Percentiles rank a stretch among this genome's conserved stretches.
Evolutionary conservation across 1,284 basidiomycete species (phyloP).

Genomic region (Lentinula novae-zelandiae): DNA sequence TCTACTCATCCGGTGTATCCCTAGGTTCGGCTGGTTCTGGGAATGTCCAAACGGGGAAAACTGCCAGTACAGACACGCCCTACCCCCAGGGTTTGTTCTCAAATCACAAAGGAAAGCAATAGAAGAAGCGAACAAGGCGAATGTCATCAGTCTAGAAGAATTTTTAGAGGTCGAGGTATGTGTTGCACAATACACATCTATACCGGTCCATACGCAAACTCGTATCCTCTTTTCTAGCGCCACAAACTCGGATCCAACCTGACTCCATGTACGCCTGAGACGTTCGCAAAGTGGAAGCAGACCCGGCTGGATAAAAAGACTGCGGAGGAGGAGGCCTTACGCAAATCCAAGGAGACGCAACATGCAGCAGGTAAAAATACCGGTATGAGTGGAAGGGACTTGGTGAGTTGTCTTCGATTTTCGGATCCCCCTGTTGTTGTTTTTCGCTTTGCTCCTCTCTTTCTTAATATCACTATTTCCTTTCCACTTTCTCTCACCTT

Average conservation of each 20-base stretch:
- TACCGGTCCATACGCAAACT: too few relatives aligned
- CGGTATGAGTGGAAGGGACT: conserved; percentile 94
- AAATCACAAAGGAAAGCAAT: conserved; percentile 87
- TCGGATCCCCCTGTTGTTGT: too few relatives aligned
- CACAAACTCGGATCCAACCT: conserved; percentile 92
- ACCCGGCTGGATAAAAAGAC: conserved; percentile 90
- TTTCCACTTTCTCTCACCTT: conserved; percentile 4
- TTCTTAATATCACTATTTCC: neutral
- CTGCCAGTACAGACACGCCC: conserved; percentile 94
- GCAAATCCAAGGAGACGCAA: conserved; percentile 85
- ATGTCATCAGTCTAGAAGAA: conserved; percentile 91
- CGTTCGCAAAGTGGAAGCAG: conserved; percentile 95
- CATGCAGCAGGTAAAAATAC: conserved; percentile 86
- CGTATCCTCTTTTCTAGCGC: conserved; percentile 46
- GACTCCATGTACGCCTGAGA: conserved; percentile 94
- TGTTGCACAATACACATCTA: neutral
- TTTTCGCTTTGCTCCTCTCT: too few relatives aligned
- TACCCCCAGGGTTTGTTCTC: conserved; percentile 94
- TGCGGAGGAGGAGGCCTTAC: conserved; percentile 77
- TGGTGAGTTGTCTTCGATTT: conserved; percentile 49
- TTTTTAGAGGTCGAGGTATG: conserved; percentile 95
- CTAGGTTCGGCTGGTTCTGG: conserved; percentile 90
- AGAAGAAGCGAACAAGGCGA: conserved; percentile 84
- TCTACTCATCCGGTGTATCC: neutral
- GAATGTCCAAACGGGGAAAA: conserved; percentile 84